Evolutionary conservation across 768 basidiomycete species (phyloP), one percentile per base, ranked within the genome.

Genomic region (Mycena vitilis): DNA sequence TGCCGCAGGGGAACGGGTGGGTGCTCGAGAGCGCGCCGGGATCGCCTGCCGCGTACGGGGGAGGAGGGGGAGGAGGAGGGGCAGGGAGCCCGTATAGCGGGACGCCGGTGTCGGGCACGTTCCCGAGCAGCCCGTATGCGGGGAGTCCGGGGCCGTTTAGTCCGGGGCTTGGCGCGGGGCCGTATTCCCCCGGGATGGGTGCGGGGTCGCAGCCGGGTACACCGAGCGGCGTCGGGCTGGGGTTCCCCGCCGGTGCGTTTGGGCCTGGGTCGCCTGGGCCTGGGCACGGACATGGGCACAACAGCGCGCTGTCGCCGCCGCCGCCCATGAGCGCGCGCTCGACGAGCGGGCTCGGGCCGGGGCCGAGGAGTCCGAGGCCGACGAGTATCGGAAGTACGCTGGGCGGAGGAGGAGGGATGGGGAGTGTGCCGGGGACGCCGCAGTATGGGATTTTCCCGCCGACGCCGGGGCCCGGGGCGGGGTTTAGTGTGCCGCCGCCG

Each of bases 1-100:
- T 88, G 3, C 83, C 86, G 13, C 89, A 89, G 66, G 90, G 90
- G 15, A 79, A 71, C 36, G 86, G 87, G 4, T 91, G 89, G 89
- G 84, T 84, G 47, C 81, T 87, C 58, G 91, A 91, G 45, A 86
- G 87, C 47, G 15, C 2, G 77, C 80, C 78, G 56, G 70, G 71
- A 5, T 65, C 63, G 7, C 72, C 68, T 38, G 72, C 44, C 11
- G 36, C 52, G 22, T 66, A 64, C 40, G 63, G 51, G 12, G n/a
- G n/a, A n/a, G n/a, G n/a, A n/a, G n/a, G n/a, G n/a, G n/a, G n/a
- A n/a, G n/a, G n/a, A n/a, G n/a, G n/a, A n/a, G n/a, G n/a, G n/a
- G n/a, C n/a, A n/a, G n/a, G n/a, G n/a, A n/a, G n/a, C n/a, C n/a
- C 63, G 1, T 62, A 38, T 30, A 30, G 30, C 48, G 64, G 45